Evolutionary conservation across 768 basidiomycete species (phyloP).

Genomic region (Coprinopsis cinerea): DNA sequence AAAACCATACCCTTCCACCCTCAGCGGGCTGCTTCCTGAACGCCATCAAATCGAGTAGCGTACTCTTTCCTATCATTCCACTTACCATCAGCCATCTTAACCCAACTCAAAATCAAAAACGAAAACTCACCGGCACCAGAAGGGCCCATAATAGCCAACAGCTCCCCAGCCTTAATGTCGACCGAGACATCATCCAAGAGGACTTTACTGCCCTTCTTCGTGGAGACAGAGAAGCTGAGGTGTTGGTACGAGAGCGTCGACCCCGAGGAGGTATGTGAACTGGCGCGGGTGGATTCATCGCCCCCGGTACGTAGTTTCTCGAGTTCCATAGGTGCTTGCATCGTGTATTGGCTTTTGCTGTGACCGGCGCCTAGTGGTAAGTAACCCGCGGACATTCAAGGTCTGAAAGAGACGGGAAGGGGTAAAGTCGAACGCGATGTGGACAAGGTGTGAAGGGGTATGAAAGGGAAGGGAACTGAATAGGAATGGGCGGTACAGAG

Average conservation of each 20-base stretch:
- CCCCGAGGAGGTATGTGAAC: too few species aligned
- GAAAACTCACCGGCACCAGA: constrained; percentile 31
- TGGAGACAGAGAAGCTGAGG: constrained; percentile 28
- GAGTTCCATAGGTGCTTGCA: too few species aligned
- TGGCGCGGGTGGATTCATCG: too few species aligned
- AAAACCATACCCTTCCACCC: constrained; percentile 23
- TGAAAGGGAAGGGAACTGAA: too few species aligned
- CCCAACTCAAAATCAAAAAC: neutral
- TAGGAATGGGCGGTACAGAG: too few species aligned
- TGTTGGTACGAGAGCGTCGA: constrained; percentile 29
- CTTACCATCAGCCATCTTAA: neutral
- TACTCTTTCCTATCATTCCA: constrained; percentile 33
- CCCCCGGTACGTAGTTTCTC: too few species aligned
- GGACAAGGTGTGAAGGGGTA: too few species aligned
- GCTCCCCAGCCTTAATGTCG: constrained; percentile 31
- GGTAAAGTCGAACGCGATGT: too few species aligned
- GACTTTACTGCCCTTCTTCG: constrained; percentile 20
- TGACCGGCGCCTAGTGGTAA: too few species aligned
- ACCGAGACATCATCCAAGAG: constrained; percentile 37
- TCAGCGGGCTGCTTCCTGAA: constrained; percentile 28
- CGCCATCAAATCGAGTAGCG: constrained; percentile 40
- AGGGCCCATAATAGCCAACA: constrained; percentile 41
- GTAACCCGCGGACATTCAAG: too few species aligned
- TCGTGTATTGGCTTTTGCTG: too few species aligned
- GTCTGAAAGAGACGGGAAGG: too few species aligned